These are phyloP conservation scores for Kurtzmaniella cleridarum DNA, from an alignment of 805 yeast species.

Conservation along the genomic window DNA sequence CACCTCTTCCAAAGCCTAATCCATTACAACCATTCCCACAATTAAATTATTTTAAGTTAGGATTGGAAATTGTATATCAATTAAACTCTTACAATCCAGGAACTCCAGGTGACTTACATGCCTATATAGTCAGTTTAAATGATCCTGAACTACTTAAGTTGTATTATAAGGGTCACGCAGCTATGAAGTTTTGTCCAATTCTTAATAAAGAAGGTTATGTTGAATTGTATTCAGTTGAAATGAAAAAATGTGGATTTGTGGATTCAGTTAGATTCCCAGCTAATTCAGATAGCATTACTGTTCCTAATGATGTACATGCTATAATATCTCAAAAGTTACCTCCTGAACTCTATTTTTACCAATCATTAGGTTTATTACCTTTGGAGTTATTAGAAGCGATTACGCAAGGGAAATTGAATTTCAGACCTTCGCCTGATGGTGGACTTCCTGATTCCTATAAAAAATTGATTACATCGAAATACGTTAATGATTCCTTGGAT, in stretches of 20 bases:
- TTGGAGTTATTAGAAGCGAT: slow-evolving; percentile 62
- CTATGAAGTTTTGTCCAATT: slow-evolving; percentile 70
- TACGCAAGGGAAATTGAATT: slow-evolving; percentile 55
- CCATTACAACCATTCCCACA: slow-evolving; percentile 36
- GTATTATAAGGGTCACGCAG: slow-evolving; percentile 64
- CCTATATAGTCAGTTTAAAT: slow-evolving; percentile 42
- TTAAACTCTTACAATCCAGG: slow-evolving; percentile 22
- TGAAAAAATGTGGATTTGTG: slow-evolving; percentile 27
- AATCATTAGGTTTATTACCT: slow-evolving; percentile 68
- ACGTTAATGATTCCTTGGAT: slow-evolving; percentile 49
- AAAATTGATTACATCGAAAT: slow-evolving; percentile 41
- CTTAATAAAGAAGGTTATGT: slow-evolving; percentile 64
- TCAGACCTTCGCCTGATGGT: slow-evolving; percentile 65
- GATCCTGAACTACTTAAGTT: slow-evolving; percentile 41
- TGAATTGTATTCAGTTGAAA: slow-evolving; percentile 46
- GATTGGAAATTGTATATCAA: slow-evolving; percentile 34
- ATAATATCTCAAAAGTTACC: slow-evolving; percentile 82
- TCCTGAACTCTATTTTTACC: slow-evolving; percentile 77
- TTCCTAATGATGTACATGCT: slow-evolving; percentile 79
- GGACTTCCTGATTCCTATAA: slow-evolving; percentile 54
- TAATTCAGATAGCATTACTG: slow-evolving; percentile 4
- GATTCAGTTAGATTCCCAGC: slow-evolving; percentile 13
- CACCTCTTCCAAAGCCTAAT: slow-evolving; percentile 38
- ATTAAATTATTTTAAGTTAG: slow-evolving; percentile 35
- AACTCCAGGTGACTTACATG: slow-evolving; percentile 30